A percentile compares a stretch with the other conserved stretches of the same genome.
These are phyloP conservation scores for Dryas octopetala DNA, from an alignment of 306 rosid species.

Conservation along the genomic window DNA sequence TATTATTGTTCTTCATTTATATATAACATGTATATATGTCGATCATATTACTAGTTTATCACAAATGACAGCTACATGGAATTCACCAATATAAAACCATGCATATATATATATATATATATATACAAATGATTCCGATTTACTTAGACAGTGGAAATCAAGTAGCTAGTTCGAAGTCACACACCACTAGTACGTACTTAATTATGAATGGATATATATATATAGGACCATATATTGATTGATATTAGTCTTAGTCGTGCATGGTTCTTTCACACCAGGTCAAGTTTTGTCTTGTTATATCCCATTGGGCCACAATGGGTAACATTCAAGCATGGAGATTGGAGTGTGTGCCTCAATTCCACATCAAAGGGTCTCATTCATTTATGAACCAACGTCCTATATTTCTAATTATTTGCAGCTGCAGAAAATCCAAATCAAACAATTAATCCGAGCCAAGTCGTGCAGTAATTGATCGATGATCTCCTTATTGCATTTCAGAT, in stretches of 20 bases:
- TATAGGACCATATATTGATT: no score
- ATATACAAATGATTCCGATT: background rate
- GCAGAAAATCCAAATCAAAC: conserved; percentile 40
- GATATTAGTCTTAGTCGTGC: conserved; percentile 21
- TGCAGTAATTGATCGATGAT: conserved; percentile 9
- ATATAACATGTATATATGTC: no score
- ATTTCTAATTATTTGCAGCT: conserved; percentile 37
- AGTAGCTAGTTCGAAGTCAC: conserved; percentile 25
- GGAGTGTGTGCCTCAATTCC: conserved; percentile 34
- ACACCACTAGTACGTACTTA: background rate
- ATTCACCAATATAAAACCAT: background rate
- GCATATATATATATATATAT: background rate
- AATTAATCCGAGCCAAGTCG: conserved; percentile 19
- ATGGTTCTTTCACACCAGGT: conserved; percentile 29
- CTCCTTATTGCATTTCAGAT: conserved; percentile 11
- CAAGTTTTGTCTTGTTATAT: conserved; percentile 41
- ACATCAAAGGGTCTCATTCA: conserved; percentile 39
- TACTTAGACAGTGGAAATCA: background rate
- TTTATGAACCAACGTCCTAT: background rate
- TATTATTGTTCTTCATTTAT: background rate
- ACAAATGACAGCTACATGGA: background rate
- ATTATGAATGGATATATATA: no score
- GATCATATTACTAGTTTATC: background rate
- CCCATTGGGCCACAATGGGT: conserved; percentile 34
- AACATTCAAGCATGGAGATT: conserved; percentile 34